Evolutionary conservation across 768 basidiomycete species (phyloP).

Genomic region (Termitomyces bulborhizus): DNA sequence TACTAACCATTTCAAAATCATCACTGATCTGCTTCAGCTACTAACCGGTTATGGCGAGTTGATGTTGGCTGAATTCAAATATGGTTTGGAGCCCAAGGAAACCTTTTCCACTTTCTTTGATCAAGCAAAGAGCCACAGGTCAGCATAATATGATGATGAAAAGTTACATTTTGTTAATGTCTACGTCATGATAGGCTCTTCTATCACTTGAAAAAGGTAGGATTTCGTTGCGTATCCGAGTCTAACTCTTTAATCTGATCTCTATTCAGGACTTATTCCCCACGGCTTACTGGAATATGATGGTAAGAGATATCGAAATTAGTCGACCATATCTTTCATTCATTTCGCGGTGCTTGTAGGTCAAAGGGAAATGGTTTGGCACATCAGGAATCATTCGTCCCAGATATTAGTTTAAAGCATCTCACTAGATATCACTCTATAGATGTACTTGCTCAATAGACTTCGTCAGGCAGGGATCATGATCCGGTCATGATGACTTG

Average conservation of each 20-base stretch:
- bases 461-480: not conserved
- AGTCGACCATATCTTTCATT: constrained; percentile 4
- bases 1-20: not conserved
- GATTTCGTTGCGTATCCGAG: not conserved
- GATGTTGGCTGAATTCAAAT: constrained; percentile 93
- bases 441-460: not conserved
- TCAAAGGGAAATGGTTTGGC: constrained; percentile 44
- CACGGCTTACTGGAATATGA: constrained; percentile 71
- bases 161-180: not conserved
- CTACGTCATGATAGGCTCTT: constrained; percentile 42
- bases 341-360: constrained; percentile 17
- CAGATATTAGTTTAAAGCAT: constrained; percentile 11
- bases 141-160: constrained; percentile 14
- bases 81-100: constrained; percentile 84
- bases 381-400: constrained; percentile 25
- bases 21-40: constrained; percentile 35
- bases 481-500: not conserved
- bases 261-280: constrained; percentile 54
- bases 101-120: constrained; percentile 68
- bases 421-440: not conserved
- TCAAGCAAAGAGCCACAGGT: constrained; percentile 75
- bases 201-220: constrained; percentile 84
- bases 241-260: not conserved
- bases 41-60: constrained; percentile 77
- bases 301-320: constrained; percentile 35